Percentiles rank a stretch among this genome's conserved stretches.
These are phyloP conservation scores for Vitrella brassicaformis DNA, from an alignment of 73 alveolate genomes.

Conservation along the genomic window DNA sequence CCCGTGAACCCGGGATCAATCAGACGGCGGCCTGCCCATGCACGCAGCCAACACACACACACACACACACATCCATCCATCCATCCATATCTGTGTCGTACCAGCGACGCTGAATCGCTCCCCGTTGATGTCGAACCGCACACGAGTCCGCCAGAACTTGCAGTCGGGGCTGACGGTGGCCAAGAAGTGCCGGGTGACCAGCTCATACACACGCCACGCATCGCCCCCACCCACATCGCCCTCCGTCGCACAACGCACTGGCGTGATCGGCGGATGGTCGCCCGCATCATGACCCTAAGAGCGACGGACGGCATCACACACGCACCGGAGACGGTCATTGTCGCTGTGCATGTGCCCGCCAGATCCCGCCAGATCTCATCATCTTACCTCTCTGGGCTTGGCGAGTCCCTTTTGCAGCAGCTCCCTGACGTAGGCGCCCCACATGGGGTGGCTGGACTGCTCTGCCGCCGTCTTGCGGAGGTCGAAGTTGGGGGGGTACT, in stretches of 20 bases:
- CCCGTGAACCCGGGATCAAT: slow-evolving; percentile 34
- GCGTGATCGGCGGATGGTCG: slow-evolving; percentile 99
- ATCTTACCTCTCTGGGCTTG: slow-evolving; percentile 14
- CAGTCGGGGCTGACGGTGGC: slow-evolving; percentile 89
- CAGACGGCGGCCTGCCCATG: slow-evolving; percentile 37
- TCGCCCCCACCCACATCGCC: slow-evolving; percentile 55
- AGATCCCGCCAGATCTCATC: too few species aligned
- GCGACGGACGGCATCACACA: slow-evolving; percentile 52
- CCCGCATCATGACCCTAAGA: slow-evolving; percentile 92
- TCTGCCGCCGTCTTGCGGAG: slow-evolving; percentile 4
- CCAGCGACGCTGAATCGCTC: too few species aligned
- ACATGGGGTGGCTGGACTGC: slow-evolving; percentile 19
- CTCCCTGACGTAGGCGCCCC: slow-evolving; percentile 25
- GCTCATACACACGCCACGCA: slow-evolving; percentile 41
- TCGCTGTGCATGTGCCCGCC: too few species aligned
- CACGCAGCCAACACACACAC: too few species aligned
- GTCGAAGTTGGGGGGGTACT: slow-evolving; percentile 46
- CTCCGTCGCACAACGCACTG: slow-evolving; percentile 80
- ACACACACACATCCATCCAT: too few species aligned
- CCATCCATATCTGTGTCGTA: too few species aligned
- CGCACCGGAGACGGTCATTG: too few species aligned
- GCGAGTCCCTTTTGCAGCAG: slow-evolving; percentile 16
- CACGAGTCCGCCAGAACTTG: slow-evolving; percentile 67
- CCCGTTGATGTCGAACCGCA: slow-evolving; percentile 54
- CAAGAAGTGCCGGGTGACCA: slow-evolving; percentile 80